Evolutionary conservation across 2,329 filamentous ascomycete species (phyloP).

Genomic region (Cordyceps fumosorosea): DNA sequence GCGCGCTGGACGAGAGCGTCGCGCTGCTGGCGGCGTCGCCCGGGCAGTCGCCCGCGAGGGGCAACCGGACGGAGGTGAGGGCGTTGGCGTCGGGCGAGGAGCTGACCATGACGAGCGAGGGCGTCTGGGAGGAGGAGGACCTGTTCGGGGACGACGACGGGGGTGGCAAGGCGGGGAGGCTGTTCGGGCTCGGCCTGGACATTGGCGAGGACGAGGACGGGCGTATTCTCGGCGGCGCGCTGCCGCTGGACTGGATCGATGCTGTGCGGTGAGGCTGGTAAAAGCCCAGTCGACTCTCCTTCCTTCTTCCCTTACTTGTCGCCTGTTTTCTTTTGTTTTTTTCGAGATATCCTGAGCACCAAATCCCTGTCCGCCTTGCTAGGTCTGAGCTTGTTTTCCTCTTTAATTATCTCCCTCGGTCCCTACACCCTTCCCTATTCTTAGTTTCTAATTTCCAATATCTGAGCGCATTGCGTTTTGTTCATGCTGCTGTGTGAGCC

Average conservation of each 20-base stretch:
- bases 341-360: too few relatives aligned
- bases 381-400: too few relatives aligned
- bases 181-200: background rate
- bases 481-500: too few relatives aligned
- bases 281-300: background rate
- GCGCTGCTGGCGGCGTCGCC: slow-evolving; percentile 9
- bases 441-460: too few relatives aligned
- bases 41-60: background rate
- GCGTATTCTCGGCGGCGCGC: background rate
- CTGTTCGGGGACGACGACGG: background rate
- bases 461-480: too few relatives aligned
- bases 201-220: background rate
- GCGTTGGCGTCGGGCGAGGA: slow-evolving; percentile 37
- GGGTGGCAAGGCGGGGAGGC: background rate
- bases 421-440: too few relatives aligned
- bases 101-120: slow-evolving; percentile 34
- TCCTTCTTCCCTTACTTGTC: too few relatives aligned
- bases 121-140: slow-evolving; percentile 22
- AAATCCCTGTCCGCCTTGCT: too few relatives aligned
- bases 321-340: too few relatives aligned
- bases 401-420: too few relatives aligned
- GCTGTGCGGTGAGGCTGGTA: background rate
- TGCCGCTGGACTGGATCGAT: background rate
- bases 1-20: slow-evolving; percentile 22
- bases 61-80: slow-evolving; percentile 29